A percentile compares a stretch with the other conserved stretches of the same genome.
Conservation (phyloP, 2,329 filamentous ascomycete genomes). For the Lasiodiplodia citricola region DNA sequence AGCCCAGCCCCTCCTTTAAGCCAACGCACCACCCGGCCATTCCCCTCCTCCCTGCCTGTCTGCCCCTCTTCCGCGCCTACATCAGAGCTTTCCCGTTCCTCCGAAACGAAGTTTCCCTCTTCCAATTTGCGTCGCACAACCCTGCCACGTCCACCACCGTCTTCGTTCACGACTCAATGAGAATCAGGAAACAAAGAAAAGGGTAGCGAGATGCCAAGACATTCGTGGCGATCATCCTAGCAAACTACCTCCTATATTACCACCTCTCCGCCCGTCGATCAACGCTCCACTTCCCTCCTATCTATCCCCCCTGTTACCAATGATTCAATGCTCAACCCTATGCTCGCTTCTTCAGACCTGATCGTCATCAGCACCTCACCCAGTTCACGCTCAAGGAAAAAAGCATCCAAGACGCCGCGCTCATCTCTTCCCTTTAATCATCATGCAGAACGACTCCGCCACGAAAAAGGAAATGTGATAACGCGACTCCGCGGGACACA, state of each 20-base stretch:
- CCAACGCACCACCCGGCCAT: no score
- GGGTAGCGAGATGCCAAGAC: constrained; percentile 10
- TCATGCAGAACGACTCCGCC: constrained; percentile 8
- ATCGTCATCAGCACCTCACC: not conserved
- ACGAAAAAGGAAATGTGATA: constrained; percentile 2
- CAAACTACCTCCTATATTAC: constrained; percentile 18
- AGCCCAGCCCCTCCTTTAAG: no score
- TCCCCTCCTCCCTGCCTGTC: no score
- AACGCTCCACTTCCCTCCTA: not conserved
- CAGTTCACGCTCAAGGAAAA: not conserved
- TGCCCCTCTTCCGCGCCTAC: no score
- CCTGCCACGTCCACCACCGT: not conserved
- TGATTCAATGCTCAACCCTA: constrained; percentile 1
- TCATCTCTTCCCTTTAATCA: constrained; percentile 1
- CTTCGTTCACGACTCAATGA: not conserved
- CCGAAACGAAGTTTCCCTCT: no score
- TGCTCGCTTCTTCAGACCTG: not conserved
- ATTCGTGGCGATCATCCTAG: constrained; percentile 17
- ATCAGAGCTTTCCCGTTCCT: no score
- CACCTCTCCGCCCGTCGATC: not conserved
- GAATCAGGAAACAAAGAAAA: not conserved
- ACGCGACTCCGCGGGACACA: not conserved
- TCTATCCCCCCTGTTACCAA: not conserved
- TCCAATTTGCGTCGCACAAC: not conserved
- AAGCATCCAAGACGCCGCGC: constrained; percentile 18